phyloP scores from a whole-genome alignment of 129 eudicot genomes.

The Chrysanthemum seticuspe region DNA sequence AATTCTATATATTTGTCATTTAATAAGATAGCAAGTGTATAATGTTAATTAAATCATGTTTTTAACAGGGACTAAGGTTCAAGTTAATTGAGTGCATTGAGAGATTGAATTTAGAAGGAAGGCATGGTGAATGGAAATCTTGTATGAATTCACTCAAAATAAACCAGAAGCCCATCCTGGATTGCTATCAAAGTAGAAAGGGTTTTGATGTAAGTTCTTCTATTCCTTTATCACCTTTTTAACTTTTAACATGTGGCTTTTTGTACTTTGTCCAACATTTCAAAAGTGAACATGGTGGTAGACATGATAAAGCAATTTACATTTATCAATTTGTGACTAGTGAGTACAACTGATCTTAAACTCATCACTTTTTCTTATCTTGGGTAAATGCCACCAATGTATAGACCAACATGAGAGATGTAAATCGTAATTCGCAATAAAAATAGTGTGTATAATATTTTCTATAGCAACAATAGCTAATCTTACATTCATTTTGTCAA shows the following conservation, averaged over 20 bases:
- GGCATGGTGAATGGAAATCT: slow-evolving; percentile 61
- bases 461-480: no score
- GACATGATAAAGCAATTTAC: no score
- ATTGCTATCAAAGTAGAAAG: slow-evolving; percentile 59
- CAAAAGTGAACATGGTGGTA: no score
- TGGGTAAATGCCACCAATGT: background rate
- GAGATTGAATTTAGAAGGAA: slow-evolving; percentile 48
- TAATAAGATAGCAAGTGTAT: no score
- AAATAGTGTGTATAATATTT: no score
- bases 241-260: background rate
- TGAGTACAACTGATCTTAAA: background rate
- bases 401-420: background rate
- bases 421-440: no score
- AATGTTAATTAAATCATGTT: background rate
- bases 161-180: slow-evolving; percentile 46
- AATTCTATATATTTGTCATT: no score
- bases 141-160: slow-evolving; percentile 46
- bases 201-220: slow-evolving; percentile 52
- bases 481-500: no score
- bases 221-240: no score
- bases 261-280: background rate
- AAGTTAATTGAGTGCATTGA: slow-evolving; percentile 70
- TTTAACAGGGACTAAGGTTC: slow-evolving; percentile 49
- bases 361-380: background rate
- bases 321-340: no score